Base-by-base conservation (phyloP, 1,139 yeast species). In the Geotrichum reessii region DNA sequence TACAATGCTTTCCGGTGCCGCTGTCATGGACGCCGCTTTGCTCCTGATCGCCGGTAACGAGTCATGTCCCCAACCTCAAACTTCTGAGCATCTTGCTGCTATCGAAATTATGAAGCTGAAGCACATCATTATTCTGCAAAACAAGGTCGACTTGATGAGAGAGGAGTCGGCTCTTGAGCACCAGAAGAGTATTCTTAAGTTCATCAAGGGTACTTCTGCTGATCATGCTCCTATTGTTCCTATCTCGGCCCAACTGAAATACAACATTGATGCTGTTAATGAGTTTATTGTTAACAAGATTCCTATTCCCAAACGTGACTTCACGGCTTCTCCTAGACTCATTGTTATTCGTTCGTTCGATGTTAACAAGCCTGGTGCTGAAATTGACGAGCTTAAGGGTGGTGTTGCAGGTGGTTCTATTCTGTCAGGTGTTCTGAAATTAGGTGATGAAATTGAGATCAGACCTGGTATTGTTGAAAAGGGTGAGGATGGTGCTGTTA, bases 321-420 rank as follows among this genome's bases (percentile, higher is more conserved):
- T 93, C 75, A 76, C 85, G 65, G 95, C 96, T 48, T 84, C 92
- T 63, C 99, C 99, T 69, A 85, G 96, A 72, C 84, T 95, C 71
- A 95, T 95, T 73, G 99, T 95, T 63, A 95, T 95, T 71, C 87
- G 99, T 80, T 93, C 99, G 47, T 95, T 95, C 73, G 99, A 95
- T 76, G 99, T 95, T 64, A 95, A 95, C 79, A 91, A 90, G 76
- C 99, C 99, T 62, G 99, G 99, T 79, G 86, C 97, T 50, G 98
- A 92, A 75, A 89, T 95, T 67, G 95, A 88, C 66, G 99, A 93
- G 69, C 82, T 95, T 73, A 92, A 92, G 79, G 99, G 99, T 70
- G 99, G 99, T 83, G 99, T 95, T 72, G 99, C 99, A 53, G 99
- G 99, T 80, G 99, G 99, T 67, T 90, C 97, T 58, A 93, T 95